Evolutionary conservation across 192 early-diverging fungal species (phyloP).

Genomic region (Chytriomyces sp.): DNA sequence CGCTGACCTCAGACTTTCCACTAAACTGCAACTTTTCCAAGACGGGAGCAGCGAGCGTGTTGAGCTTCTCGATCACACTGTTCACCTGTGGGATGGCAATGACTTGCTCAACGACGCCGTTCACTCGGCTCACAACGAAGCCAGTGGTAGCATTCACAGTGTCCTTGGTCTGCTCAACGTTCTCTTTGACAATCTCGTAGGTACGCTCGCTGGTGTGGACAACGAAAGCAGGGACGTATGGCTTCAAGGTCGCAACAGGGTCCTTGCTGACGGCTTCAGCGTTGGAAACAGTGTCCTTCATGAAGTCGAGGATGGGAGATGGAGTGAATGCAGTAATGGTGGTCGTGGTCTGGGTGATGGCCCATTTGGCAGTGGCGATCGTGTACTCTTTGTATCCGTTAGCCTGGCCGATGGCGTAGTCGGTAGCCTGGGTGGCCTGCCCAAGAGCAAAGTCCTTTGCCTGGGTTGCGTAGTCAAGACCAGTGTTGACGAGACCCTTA

Average conservation of each 20-base stretch:
- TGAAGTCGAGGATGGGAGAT: slow-evolving; percentile 46
- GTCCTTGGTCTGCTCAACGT: slow-evolving; percentile 39
- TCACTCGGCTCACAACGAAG: slow-evolving; percentile 47
- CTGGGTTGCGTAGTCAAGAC: background rate
- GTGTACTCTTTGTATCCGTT: slow-evolving; percentile 24
- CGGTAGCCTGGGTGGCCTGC: slow-evolving; percentile 11
- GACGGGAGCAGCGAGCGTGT: slow-evolving; percentile 46
- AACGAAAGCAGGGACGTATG: slow-evolving; percentile 54
- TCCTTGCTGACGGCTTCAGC: slow-evolving; percentile 44
- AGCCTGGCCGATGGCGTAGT: slow-evolving; percentile 17
- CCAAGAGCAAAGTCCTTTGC: background rate
- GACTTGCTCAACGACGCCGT: slow-evolving; percentile 49
- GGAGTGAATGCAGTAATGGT: slow-evolving; percentile 58
- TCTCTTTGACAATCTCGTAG: slow-evolving; percentile 49
- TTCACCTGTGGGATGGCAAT: slow-evolving; percentile 47
- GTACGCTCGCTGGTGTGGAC: slow-evolving; percentile 52
- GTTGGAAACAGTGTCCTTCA: slow-evolving; percentile 34
- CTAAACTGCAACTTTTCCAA: slow-evolving; percentile 30
- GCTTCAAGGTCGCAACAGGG: slow-evolving; percentile 53
- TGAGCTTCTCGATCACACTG: slow-evolving; percentile 49
- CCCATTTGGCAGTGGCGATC: slow-evolving; percentile 46
- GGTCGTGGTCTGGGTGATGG: slow-evolving; percentile 52
- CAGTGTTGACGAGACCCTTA: slow-evolving; percentile 45
- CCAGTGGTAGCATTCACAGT: slow-evolving; percentile 35
- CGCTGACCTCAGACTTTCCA: background rate